Evolutionary conservation across 1,284 basidiomycete genomes (phyloP).

Genomic region (Melampsora abietis-canadensis): DNA sequence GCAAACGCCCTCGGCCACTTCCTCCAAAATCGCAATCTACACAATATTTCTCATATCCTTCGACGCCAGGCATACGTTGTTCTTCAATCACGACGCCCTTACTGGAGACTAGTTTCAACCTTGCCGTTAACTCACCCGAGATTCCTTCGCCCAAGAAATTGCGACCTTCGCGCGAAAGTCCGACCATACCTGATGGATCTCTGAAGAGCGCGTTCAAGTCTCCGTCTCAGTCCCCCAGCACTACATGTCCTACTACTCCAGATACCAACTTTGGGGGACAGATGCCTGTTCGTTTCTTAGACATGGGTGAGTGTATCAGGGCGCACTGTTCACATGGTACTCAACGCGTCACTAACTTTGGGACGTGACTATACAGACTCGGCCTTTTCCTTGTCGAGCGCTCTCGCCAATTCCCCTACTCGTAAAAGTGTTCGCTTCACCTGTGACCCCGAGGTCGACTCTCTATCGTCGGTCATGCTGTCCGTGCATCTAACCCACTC

Average conservation of each 20-base stretch:
- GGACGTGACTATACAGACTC: background rate
- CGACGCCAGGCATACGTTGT: background rate
- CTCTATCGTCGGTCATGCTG: background rate
- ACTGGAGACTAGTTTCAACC: background rate
- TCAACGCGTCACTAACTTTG: background rate
- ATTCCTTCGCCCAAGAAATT: background rate
- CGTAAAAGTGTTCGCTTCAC: background rate
- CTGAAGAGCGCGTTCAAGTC: conserved; percentile 3
- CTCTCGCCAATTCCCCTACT: background rate
- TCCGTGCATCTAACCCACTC: background rate
- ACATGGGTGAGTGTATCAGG: background rate
- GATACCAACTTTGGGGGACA: background rate
- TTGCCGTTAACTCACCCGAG: background rate
- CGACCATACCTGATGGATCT: background rate
- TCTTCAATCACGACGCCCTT: background rate
- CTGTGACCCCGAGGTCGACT: background rate
- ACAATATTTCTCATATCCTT: background rate
- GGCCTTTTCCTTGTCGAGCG: background rate
- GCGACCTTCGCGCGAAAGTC: background rate
- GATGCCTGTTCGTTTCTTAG: background rate
- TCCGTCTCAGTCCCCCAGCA: background rate
- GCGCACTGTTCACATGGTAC: background rate
- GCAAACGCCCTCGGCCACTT: background rate
- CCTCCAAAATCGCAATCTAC: background rate
- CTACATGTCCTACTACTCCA: background rate